Conservation (phyloP, 108 stramenopile genomes). For the Chaetoceros muelleri region DNA sequence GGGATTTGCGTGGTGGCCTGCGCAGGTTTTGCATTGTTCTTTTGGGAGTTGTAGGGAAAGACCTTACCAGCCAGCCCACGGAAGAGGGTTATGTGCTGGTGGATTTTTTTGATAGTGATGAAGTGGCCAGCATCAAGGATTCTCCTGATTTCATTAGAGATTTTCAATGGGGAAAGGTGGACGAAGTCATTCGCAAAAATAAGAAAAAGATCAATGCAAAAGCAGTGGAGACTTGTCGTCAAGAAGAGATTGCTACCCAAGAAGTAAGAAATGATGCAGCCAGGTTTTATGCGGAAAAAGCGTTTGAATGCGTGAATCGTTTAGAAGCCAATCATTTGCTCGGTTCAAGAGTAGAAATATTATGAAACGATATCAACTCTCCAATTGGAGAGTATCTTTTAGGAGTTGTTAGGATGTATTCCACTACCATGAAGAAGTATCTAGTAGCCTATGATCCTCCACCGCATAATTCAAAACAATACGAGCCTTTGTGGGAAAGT, state of each 20-base stretch:
- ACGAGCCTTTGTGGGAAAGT: slow-evolving; percentile 45
- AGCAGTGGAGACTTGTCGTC: slow-evolving; percentile 11
- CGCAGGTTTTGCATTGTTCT: slow-evolving; percentile 33
- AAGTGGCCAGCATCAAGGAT: slow-evolving; percentile 40
- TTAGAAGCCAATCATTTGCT: slow-evolving; percentile 9
- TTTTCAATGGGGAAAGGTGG: slow-evolving; percentile 33
- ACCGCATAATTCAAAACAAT: slow-evolving; percentile 23
- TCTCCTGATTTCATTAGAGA: slow-evolving; percentile 35
- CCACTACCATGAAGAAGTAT: slow-evolving; percentile 33
- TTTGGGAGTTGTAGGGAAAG: background rate
- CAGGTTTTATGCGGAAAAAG: slow-evolving; percentile 33
- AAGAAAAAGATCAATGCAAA: slow-evolving; percentile 57
- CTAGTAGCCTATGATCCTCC: slow-evolving; percentile 37
- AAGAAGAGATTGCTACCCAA: slow-evolving; percentile 28
- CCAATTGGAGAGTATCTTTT: slow-evolving; percentile 48
- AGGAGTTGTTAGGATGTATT: slow-evolving; percentile 32
- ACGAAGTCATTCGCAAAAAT: slow-evolving; percentile 43
- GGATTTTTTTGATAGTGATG: slow-evolving; percentile 46
- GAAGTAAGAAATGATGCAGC: slow-evolving; percentile 37
- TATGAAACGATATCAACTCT: slow-evolving; percentile 46
- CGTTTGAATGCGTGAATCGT: slow-evolving; percentile 24
- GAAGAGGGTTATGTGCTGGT: slow-evolving; percentile 36
- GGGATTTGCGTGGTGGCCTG: slow-evolving; percentile 76
- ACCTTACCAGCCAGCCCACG: slow-evolving; percentile 9
- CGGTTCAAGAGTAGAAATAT: slow-evolving; percentile 37